Evolutionary conservation across 768 basidiomycete genomes (phyloP), one percentile per base, ranked within the genome.

Genomic region (Pholiota molesta): DNA sequence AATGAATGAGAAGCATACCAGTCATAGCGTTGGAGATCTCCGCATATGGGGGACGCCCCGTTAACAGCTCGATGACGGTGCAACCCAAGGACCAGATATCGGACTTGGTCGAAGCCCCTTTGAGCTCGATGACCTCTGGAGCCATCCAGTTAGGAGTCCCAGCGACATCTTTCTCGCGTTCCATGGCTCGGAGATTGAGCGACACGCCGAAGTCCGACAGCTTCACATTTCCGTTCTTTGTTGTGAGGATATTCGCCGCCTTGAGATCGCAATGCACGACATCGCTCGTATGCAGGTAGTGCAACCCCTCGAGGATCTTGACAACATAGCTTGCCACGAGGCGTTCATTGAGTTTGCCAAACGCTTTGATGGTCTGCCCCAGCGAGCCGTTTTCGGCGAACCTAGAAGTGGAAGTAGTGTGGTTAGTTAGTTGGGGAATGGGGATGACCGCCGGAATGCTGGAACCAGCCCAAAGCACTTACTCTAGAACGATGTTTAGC

Each of bases 81-180:
- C 96, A 97, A 1, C 88, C 97, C 65, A 99, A 75, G 0, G 95
- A 97, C 95, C 95, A 97, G 33, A 97, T 96, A 72, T 97, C 95
- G 28, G 93, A 90, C 68, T 95, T 95, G 0, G 90, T 82, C n/a
- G 92, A 91, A 8, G 97, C 93, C 3, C 96, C 96, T 73, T 95
- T 91, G 59, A 99, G 84, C 72, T 95, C 90, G 64, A 99, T 99
- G 55, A 98, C 93, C 75, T 99, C 97, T 2, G 97, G 97, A 11
- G 96, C 96, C 95, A 99, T 99, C 97, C 97, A 99, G 70, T 98
- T 97, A 14, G 97, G 97, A 10, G 97, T 99, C 10, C 97, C 97
- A 8, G 92, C 90, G 28, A 94, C 91, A 67, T 91, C 92, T 72
- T 92, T 89, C 70, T 93, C 91, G 26, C 86, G 83, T 68, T 90